Evolutionary conservation across 2,329 filamentous ascomycete genomes (phyloP).

Genomic region (Ceratocystis cacaofunesta): DNA sequence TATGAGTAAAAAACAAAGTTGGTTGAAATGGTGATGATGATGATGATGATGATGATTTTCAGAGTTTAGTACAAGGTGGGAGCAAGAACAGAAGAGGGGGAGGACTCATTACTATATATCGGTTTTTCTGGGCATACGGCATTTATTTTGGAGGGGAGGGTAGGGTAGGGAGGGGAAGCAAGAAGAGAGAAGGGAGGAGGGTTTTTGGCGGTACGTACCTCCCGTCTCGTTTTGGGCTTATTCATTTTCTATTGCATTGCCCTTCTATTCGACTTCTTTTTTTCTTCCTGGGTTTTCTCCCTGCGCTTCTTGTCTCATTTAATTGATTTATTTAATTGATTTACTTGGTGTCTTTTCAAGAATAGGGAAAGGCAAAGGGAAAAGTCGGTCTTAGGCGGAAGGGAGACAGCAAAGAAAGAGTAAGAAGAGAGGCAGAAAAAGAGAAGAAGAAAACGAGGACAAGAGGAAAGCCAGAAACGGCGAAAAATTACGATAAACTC

Average conservation of each 20-base stretch:
- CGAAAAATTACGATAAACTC: not conserved
- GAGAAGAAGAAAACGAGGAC: not conserved
- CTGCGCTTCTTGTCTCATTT: not conserved
- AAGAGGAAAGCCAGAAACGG: not conserved
- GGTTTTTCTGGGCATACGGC: not conserved
- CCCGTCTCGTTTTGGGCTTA: not conserved
- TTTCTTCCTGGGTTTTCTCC: not conserved
- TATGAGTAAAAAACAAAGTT: not conserved
- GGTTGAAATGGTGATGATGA: not conserved
- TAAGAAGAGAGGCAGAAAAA: not conserved
- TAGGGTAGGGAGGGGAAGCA: not conserved
- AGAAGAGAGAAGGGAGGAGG: not conserved
- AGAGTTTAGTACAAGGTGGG: not conserved
- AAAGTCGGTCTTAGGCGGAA: not conserved
- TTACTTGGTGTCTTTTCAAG: not conserved
- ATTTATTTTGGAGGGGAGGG: not conserved
- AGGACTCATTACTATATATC: conserved; percentile 6
- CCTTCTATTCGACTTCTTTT: conserved; percentile 3
- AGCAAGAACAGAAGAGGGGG: not conserved
- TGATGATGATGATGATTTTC: not conserved
- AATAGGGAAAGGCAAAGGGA: not conserved
- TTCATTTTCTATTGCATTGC: not conserved
- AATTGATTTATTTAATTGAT: not conserved
- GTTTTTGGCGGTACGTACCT: not conserved
- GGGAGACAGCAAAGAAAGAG: not conserved